Conservation (phyloP, 2,329 filamentous ascomycete genomes). For the Penicillium griseofulvum region DNA sequence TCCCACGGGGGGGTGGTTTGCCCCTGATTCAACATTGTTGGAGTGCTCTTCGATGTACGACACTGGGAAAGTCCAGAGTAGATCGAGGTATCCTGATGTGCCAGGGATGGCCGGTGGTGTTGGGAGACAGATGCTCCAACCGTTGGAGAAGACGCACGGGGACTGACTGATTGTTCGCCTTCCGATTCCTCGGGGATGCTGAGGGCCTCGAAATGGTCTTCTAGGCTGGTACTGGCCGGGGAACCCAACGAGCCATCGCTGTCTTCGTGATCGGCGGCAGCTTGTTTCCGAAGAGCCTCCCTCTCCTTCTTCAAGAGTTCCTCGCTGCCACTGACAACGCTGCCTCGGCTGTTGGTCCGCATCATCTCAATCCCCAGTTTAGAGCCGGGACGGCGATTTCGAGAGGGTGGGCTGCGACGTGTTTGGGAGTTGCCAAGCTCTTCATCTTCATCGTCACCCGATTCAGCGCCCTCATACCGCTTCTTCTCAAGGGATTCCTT, state of each 20-base stretch:
- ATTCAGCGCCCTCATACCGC: conserved; percentile 73
- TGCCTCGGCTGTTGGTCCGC: conserved; percentile 91
- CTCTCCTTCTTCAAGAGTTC: conserved; percentile 37
- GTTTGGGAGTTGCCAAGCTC: conserved; percentile 65
- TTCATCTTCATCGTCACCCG: conserved; percentile 92
- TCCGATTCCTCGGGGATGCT: conserved; percentile 37
- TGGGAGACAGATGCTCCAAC: not conserved
- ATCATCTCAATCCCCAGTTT: conserved; percentile 97
- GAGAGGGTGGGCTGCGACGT: conserved; percentile 52
- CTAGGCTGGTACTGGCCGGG: conserved; percentile 26
- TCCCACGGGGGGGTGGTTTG: conserved; percentile 34
- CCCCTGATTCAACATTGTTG: conserved; percentile 19
- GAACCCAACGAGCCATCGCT: conserved; percentile 27
- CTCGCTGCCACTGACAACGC: conserved; percentile 55
- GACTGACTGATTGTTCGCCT: conserved; percentile 30
- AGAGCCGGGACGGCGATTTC: conserved; percentile 66
- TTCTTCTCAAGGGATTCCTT: conserved; percentile 72
- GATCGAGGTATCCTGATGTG: conserved; percentile 20
- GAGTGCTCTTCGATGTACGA: conserved; percentile 6
- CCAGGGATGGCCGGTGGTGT: conserved; percentile 14
- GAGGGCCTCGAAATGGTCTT: conserved; percentile 34
- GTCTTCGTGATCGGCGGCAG: conserved; percentile 19
- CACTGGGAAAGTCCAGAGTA: conserved; percentile 15
- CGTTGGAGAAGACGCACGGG: conserved; percentile 19
- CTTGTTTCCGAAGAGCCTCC: conserved; percentile 31